Evolutionary conservation across 2,329 filamentous ascomycete species (phyloP), one percentile per base, ranked within the genome.

Genomic region (Hyphodiscus sp.): DNA sequence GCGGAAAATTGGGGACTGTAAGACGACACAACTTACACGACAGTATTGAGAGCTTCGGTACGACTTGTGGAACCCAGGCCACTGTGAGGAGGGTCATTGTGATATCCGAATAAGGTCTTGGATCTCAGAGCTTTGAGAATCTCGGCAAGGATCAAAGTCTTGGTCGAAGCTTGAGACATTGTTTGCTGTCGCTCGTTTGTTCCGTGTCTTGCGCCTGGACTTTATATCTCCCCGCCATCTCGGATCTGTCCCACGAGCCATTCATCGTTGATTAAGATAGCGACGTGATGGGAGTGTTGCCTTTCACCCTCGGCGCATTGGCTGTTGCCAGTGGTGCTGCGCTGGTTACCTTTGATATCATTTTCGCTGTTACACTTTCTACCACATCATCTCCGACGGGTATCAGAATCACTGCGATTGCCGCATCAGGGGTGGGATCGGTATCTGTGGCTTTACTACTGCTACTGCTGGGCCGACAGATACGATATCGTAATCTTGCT

Each of bases 271-370:
- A 45, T 41, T 49, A 23, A 38, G 33, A 20, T 50, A 23, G 41
- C 18, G 43, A 54, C 52, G 52, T 46, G 41, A 67, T 67, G 65
- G 54, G 45, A 46, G 20, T 58, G 26, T 52, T 67, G 41, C 57
- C 58, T 45, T 23, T 67, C 43, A 57, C 51, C 50, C 56, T 69
- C 20, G 65, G 66, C 26, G 59, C 58, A 49, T 46, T 67, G 45
- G 63, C 66, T 18, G 53, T 63, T 41, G 57, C 57, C 46, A 67
- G 66, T 54, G 60, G 55, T 19, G 50, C 60, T 41, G 61, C 57
- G 11, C 56, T 65, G 57, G 54, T 67, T 26, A 63, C 58, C 13
- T 63, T 68, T 46, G 59, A 66, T 41, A 57, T 69, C 45, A 59
- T 65, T 38, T 65, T 67, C 45, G 61, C 66, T 8, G 47, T 60